A percentile compares a stretch with the other conserved stretches of the same genome.
Conservation (phyloP, 1,284 basidiomycete species). For the Apiotrichum montevideense region DNA sequence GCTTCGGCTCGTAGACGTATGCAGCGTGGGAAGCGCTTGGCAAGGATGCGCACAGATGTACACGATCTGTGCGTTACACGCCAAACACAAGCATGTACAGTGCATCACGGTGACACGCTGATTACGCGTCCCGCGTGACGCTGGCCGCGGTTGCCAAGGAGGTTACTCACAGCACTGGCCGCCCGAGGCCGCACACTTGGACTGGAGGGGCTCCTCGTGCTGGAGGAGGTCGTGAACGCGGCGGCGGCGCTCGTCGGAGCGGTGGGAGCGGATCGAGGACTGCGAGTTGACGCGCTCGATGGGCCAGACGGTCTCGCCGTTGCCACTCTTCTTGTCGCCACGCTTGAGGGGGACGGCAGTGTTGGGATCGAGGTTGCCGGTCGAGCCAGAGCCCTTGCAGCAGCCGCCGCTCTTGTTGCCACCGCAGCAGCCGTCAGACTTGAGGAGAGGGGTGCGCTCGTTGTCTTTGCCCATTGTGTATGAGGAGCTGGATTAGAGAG, state of each 20-base stretch:
- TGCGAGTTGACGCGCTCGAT: constrained; percentile 14
- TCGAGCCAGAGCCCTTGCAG: constrained; percentile 10
- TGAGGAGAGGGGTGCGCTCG: constrained; percentile 17
- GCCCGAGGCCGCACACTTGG: constrained; percentile 38
- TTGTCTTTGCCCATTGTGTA: constrained; percentile 1
- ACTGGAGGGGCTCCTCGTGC: constrained; percentile 32
- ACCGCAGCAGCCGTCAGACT: constrained; percentile 15
- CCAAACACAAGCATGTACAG: background rate
- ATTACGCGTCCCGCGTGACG: background rate
- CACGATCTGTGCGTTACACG: too few relatives aligned
- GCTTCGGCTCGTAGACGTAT: too few relatives aligned
- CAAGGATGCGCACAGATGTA: too few relatives aligned
- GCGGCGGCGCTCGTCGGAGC: constrained; percentile 7
- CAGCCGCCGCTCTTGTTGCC: constrained; percentile 12
- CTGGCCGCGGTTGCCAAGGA: background rate
- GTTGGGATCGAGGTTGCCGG: constrained; percentile 1
- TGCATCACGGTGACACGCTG: too few relatives aligned
- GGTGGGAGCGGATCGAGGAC: constrained; percentile 10
- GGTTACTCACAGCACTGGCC: constrained; percentile 35
- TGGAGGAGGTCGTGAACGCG: constrained; percentile 29
- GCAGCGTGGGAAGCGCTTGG: too few relatives aligned
- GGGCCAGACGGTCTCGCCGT: constrained; percentile 14
- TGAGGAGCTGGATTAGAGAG: background rate
- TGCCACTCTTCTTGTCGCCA: background rate
- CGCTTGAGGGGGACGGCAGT: constrained; percentile 19